Conservation (phyloP, 306 rosid species). For the Acacia confusa region DNA sequence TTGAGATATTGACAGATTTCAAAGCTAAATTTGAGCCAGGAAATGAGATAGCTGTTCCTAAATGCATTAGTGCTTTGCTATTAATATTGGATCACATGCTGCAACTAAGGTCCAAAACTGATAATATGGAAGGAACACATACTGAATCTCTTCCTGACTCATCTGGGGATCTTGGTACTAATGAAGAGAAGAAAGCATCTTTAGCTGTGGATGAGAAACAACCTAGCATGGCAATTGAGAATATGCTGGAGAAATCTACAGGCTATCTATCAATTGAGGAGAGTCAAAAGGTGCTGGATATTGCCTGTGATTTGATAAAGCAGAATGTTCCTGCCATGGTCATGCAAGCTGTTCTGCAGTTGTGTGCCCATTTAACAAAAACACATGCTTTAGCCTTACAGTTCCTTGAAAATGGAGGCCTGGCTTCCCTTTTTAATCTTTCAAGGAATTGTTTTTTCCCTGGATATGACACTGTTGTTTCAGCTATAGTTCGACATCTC, state of each 20-base stretch:
- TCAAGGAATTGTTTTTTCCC: constrained; percentile 87
- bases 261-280: constrained; percentile 86
- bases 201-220: constrained; percentile 52
- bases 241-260: constrained; percentile 77
- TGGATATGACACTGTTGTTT: constrained; percentile 94
- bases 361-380: constrained; percentile 94
- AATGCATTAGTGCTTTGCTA: constrained; percentile 81
- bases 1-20: constrained; percentile 71
- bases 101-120: constrained; percentile 75
- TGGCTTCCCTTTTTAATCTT: constrained; percentile 77
- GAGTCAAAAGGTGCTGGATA: constrained; percentile 63
- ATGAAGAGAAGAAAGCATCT: constrained; percentile 43
- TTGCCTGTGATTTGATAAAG: constrained; percentile 91
- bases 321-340: constrained; percentile 86
- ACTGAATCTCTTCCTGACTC: constrained; percentile 55
- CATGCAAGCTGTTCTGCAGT: constrained; percentile 97
- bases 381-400: constrained; percentile 77
- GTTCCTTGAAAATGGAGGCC: constrained; percentile 94
- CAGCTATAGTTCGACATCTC: constrained; percentile 95
- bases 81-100: constrained; percentile 92
- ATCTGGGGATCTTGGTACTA: constrained; percentile 56
- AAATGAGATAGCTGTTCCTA: constrained; percentile 61
- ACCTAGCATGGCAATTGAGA: constrained; percentile 52
- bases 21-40: constrained; percentile 69
- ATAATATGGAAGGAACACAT: constrained; percentile 57